Evolutionary conservation across 2,329 filamentous ascomycete species (phyloP).

Genomic region (Aspergillus aculeatinus): DNA sequence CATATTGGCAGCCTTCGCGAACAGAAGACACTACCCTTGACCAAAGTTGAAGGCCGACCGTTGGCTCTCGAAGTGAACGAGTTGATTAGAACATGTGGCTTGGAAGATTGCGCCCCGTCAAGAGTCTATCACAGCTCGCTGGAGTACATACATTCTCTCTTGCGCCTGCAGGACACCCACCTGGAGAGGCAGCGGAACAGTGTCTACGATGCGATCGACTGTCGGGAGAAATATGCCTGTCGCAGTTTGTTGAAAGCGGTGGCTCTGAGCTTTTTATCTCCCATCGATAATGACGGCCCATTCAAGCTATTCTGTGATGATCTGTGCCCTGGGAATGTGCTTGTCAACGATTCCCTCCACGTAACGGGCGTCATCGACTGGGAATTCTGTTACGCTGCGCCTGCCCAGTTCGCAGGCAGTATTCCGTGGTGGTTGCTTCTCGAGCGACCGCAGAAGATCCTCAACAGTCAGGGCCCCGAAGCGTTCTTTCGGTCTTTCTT

Average conservation of each 20-base stretch:
- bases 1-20: slow-evolving; percentile 1
- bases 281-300: slow-evolving; percentile 10
- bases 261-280: background rate
- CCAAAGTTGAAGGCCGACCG: background rate
- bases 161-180: slow-evolving; percentile 1
- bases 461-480: too few species aligned
- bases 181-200: slow-evolving; percentile 6
- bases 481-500: too few species aligned
- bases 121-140: slow-evolving; percentile 1
- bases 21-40: background rate
- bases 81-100: slow-evolving; percentile 6
- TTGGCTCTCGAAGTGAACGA: slow-evolving; percentile 8
- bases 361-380: slow-evolving; percentile 28
- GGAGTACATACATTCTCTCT: slow-evolving; percentile 8
- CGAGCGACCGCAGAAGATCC: background rate
- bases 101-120: background rate
- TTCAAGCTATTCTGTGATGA: slow-evolving; percentile 29
- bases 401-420: slow-evolving; percentile 15
- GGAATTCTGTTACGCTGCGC: slow-evolving; percentile 28
- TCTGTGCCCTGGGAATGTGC: slow-evolving; percentile 26
- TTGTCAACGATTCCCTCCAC: slow-evolving; percentile 21
- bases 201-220: slow-evolving; percentile 9
- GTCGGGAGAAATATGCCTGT: slow-evolving; percentile 11
- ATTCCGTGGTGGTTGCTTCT: slow-evolving; percentile 12
- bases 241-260: slow-evolving; percentile 9